Base-by-base conservation (phyloP, 2,329 filamentous ascomycete species). In the Epichloe typhina region DNA sequence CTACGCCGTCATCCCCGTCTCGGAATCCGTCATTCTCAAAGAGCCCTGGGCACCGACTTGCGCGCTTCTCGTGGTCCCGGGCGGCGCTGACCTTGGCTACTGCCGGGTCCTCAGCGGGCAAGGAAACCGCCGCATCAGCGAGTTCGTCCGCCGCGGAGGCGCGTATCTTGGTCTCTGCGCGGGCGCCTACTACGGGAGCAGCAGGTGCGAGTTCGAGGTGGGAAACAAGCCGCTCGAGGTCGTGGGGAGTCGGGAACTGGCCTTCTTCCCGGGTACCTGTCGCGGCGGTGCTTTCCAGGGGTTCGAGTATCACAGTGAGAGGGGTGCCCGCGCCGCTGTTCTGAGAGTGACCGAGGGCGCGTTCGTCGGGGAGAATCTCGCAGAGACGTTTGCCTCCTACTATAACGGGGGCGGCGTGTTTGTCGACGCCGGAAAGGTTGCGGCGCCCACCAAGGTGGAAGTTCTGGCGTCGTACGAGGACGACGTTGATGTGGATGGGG, bases 371-470 rank as follows among this genome's bases (percentile, higher is more conserved):
- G 75, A 72, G 0, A 67, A 69, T 3, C 64, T 84, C 1, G 77
- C 83, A 0, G 75, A 80, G 1, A 71, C 73, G 1, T 87, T 95
- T 53, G 72, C 75, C 49, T 83, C 81, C 13, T 98, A 98, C 63
- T 96, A 91, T 66, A 98, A 98, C 59, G 93, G 93, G 1, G 93
- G 93, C 1, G 90, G 93, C 3, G 82, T 95, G 1, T 98, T 97
- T 69, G 87, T 95, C 1, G 84, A 93, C 67, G 84, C 86, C 1
- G 74, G 76, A 3, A 78, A 75, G 43, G 72, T 80, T 51, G 69
- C 72, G 50, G 74, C 77, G 33, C 69, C 75, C 55, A 85, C 83
- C 55, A 85, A 84, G 2, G 80, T 96, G 0, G 81, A 96, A 65
- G 76, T 95, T 6, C 71, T 98, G 23, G 93, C 91, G 1, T 85